Percentiles rank a stretch among this genome's conserved stretches.
Evolutionary conservation across 768 basidiomycete species (phyloP).

Genomic region (Exsudoporus frostii): DNA sequence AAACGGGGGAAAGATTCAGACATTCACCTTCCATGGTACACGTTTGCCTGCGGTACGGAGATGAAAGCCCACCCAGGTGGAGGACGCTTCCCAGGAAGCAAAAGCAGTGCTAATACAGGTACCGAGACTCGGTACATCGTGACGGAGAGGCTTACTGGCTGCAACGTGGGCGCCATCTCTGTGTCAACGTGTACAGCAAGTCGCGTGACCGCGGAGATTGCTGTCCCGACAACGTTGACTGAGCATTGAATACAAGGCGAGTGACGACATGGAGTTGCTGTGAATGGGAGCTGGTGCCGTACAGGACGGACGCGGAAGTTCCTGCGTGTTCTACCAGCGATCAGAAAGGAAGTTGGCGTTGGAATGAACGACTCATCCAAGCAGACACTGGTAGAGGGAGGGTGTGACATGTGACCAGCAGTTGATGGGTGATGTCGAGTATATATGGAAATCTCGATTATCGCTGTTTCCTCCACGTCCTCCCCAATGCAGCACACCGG

Average conservation of each 20-base stretch:
- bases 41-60: constrained; percentile 4
- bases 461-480: constrained; percentile 22
- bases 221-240: not conserved
- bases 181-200: constrained; percentile 5
- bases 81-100: not conserved
- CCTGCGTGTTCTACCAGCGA: not conserved
- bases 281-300: not conserved
- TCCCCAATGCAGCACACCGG: constrained; percentile 24
- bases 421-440: constrained; percentile 7
- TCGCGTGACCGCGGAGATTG: constrained; percentile 7
- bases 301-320: not conserved
- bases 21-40: not conserved
- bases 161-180: not conserved
- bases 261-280: not conserved
- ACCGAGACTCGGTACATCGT: no score
- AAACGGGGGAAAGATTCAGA: not conserved
- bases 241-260: not conserved
- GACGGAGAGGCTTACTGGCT: not conserved
- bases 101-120: not conserved
- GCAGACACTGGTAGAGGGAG: not conserved
- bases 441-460: constrained; percentile 38
- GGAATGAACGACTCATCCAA: no score
- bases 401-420: constrained; percentile 20
- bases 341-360: no score
- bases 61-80: constrained; percentile 12